Evolutionary conservation across 192 early-diverging fungal genomes (phyloP).

Genomic region (Coemansia sp.): DNA sequence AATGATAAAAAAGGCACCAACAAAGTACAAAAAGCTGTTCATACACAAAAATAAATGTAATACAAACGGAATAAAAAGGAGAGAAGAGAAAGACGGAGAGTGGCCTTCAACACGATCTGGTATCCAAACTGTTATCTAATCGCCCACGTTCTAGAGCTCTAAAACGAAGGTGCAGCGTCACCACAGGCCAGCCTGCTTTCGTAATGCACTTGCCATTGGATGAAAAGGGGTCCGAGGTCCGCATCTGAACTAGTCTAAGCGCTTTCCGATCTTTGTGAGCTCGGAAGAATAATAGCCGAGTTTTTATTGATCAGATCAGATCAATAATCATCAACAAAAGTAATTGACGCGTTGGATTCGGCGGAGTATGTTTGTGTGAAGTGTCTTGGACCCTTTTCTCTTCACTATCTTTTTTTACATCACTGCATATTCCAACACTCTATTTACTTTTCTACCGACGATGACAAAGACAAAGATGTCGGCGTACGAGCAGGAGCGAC

Average conservation of each 20-base stretch:
- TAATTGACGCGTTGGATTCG: not conserved
- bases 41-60: not conserved
- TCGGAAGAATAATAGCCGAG: too few species aligned
- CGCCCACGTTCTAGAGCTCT: not conserved
- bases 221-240: not conserved
- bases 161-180: not conserved
- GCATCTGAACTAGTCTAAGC: not conserved
- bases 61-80: not conserved
- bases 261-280: not conserved
- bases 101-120: not conserved
- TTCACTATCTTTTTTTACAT: not conserved
- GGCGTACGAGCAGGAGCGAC: conserved; percentile 55
- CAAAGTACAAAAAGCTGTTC: conserved; percentile 16
- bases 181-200: not conserved
- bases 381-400: not conserved
- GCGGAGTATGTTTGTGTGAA: not conserved
- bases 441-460: not conserved
- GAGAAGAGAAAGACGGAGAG: not conserved
- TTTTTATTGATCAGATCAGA: not conserved
- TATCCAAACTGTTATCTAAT: not conserved
- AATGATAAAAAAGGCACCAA: conserved; percentile 6
- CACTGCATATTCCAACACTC: not conserved
- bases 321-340: not conserved
- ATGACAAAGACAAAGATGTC: conserved; percentile 30
- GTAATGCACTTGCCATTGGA: not conserved